Evolutionary conservation across 805 yeast genomes (phyloP).

Genomic region (Wickerhamiella parazyma): DNA sequence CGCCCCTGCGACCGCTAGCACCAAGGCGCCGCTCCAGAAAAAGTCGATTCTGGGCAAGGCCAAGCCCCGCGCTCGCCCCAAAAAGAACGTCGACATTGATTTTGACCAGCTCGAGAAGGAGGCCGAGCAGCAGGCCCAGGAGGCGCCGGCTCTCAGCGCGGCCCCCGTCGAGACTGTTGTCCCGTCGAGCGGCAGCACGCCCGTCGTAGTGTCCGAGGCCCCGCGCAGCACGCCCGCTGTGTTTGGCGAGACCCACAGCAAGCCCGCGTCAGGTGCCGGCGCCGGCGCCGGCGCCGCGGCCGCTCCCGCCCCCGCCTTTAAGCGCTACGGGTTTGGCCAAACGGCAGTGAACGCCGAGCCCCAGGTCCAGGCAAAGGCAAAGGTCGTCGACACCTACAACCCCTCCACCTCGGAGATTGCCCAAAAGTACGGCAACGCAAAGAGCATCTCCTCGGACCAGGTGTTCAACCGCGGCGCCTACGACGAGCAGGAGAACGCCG

Average conservation of each 20-base stretch:
- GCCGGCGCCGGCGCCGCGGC: no score
- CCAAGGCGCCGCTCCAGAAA: constrained; percentile 6
- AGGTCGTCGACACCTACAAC: constrained; percentile 36
- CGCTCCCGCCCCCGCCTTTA: constrained; percentile 14
- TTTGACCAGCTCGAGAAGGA: constrained; percentile 59
- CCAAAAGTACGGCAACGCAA: constrained; percentile 68
- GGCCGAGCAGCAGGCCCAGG: constrained; percentile 64
- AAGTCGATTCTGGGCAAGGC: constrained; percentile 24
- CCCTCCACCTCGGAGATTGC: constrained; percentile 22
- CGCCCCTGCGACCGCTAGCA: constrained; percentile 5
- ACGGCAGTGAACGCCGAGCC: constrained; percentile 20
- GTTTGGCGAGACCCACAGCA: neutral
- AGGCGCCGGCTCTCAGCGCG: constrained; percentile 4
- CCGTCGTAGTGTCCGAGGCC: constrained; percentile 3
- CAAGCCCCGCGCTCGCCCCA: constrained; percentile 22
- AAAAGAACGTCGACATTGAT: constrained; percentile 35
- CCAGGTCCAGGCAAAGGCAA: constrained; percentile 13
- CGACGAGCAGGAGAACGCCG: constrained; percentile 63
- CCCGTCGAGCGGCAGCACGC: constrained; percentile 12
- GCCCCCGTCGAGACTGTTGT: constrained; percentile 10
- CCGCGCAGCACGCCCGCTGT: constrained; percentile 3
- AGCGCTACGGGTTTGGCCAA: constrained; percentile 20
- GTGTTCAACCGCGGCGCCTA: constrained; percentile 77
- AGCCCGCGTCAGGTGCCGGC: no score
- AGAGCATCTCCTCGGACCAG: constrained; percentile 93